Base-by-base conservation (phyloP, 1,284 basidiomycete genomes). In the Melampsora abietis-canadensis region DNA sequence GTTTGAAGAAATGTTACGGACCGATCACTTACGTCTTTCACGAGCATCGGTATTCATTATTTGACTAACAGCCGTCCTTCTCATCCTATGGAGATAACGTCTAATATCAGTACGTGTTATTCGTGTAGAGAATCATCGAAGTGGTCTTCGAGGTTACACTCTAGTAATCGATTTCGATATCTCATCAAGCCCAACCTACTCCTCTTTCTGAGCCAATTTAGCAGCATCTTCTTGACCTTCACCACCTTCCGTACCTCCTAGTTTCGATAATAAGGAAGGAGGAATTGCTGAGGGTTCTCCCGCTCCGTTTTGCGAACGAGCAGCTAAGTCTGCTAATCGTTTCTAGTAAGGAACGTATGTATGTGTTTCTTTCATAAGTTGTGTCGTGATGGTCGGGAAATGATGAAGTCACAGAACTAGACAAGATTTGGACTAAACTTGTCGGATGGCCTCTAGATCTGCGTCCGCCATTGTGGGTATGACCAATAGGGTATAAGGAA, bases 131-230 rank as follows among this genome's bases (percentile, higher is more conserved):
- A 14, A 44, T 44, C 40, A 44, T 44, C 40, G 14, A 79, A 95
- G 93, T 54, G 98, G 85, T 76, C 98, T 88, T 4, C 92, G 91
- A n/a, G 90, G 88, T 81, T 98, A 88, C 81, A 96, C 40, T 44
- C 40, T 44, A 44, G 10, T 44, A 44, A 37, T 27, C 4, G 27
- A 27, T 27, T 27, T 27, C 84, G 78, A 82, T 82, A 15, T 44
- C 40, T 44, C 40, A 44, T 44, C 40, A 44, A 44, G 40, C 10
- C 40, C 40, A 44, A 44, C 76, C 85, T 81, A 89, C 90, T 81
- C 79, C 80, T 84, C 82, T 76, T 81, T 79, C 66, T 82, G 79
- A 3, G 82, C 82, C 34, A 68, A 46, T 48, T 80, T 76, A 31
- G 78, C 77, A 48, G 81, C 78, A 8, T 81, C 81, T 61, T 81